Conservation (phyloP, 2,329 filamentous ascomycete genomes). For the Fusarium penzigii region DNA sequence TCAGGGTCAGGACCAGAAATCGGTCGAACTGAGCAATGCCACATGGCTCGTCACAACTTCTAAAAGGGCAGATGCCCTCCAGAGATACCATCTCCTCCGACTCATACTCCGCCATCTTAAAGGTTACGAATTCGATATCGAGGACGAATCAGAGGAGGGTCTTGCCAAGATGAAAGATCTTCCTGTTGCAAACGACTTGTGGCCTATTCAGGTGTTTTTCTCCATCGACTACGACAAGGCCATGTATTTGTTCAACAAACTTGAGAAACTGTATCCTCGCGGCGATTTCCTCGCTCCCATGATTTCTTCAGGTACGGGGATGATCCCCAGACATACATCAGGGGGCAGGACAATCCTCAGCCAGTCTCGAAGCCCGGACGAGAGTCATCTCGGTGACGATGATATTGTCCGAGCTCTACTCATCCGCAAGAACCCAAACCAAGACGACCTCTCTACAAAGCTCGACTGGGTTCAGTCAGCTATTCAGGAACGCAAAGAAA, state of each 20-base stretch:
- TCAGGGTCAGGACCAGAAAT: too few species aligned
- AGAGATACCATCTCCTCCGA: slow-evolving; percentile 25
- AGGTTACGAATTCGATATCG: slow-evolving; percentile 24
- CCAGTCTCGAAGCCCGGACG: slow-evolving; percentile 6
- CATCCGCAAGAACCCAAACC: slow-evolving; percentile 8
- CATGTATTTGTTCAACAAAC: slow-evolving; percentile 15
- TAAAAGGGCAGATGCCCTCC: too few species aligned
- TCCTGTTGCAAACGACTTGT: neutral
- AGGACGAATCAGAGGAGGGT: slow-evolving; percentile 11
- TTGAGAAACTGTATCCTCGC: slow-evolving; percentile 11
- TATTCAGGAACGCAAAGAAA: slow-evolving; percentile 23
- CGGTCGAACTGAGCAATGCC: too few species aligned
- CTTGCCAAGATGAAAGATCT: slow-evolving; percentile 4
- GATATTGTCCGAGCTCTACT: slow-evolving; percentile 15
- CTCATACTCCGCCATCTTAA: slow-evolving; percentile 21
- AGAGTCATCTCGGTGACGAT: slow-evolving; percentile 10
- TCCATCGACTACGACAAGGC: slow-evolving; percentile 10
- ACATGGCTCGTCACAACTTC: too few species aligned
- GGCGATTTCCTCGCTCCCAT: slow-evolving; percentile 14
- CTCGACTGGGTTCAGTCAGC: slow-evolving; percentile 9
- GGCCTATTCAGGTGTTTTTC: slow-evolving; percentile 20
- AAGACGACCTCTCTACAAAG: slow-evolving; percentile 12
- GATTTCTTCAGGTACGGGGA: too few species aligned
- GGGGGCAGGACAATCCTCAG: slow-evolving; percentile 2
- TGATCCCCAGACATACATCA: too few species aligned